Conservation (phyloP, 768 basidiomycete genomes). For the Amanita molliuscula region DNA sequence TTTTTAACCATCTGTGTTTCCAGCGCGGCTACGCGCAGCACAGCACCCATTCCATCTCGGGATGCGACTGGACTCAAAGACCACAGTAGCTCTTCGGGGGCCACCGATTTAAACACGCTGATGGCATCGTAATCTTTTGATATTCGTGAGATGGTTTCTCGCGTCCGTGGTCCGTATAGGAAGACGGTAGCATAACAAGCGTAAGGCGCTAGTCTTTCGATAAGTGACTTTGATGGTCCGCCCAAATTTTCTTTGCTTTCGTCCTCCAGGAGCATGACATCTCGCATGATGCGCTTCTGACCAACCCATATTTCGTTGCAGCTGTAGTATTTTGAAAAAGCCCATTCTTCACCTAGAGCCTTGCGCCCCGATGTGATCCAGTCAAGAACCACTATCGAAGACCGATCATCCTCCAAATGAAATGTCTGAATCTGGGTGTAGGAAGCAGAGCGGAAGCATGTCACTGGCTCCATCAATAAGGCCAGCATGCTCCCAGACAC, state of each 20-base stretch:
- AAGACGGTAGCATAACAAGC: slow-evolving; percentile 85
- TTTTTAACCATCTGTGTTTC: slow-evolving; percentile 66
- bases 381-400: slow-evolving; percentile 72
- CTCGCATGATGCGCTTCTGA: slow-evolving; percentile 58
- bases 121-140: slow-evolving; percentile 37
- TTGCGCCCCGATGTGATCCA: slow-evolving; percentile 89
- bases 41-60: slow-evolving; percentile 28
- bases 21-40: slow-evolving; percentile 66
- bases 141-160: slow-evolving; percentile 37
- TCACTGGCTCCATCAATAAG: slow-evolving; percentile 87
- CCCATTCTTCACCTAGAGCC: slow-evolving; percentile 83
- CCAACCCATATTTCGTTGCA: slow-evolving; percentile 73
- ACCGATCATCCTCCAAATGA: slow-evolving; percentile 36
- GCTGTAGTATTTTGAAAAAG: slow-evolving; percentile 75
- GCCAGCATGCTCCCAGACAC: slow-evolving; percentile 48
- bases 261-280: slow-evolving; percentile 70
- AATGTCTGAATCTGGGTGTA: slow-evolving; percentile 85
- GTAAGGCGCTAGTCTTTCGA: slow-evolving; percentile 64
- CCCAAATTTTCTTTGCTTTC: slow-evolving; percentile 12
- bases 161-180: slow-evolving; percentile 60
- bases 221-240: slow-evolving; percentile 36
- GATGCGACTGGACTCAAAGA: slow-evolving; percentile 53
- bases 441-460: slow-evolving; percentile 76
- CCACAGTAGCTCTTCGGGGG: slow-evolving; percentile 69
- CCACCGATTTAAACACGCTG: slow-evolving; percentile 51